Evolutionary conservation across 2,329 filamentous ascomycete species (phyloP), one percentile per base, ranked within the genome.

Genomic region (Colletotrichum sansevieriae): DNA sequence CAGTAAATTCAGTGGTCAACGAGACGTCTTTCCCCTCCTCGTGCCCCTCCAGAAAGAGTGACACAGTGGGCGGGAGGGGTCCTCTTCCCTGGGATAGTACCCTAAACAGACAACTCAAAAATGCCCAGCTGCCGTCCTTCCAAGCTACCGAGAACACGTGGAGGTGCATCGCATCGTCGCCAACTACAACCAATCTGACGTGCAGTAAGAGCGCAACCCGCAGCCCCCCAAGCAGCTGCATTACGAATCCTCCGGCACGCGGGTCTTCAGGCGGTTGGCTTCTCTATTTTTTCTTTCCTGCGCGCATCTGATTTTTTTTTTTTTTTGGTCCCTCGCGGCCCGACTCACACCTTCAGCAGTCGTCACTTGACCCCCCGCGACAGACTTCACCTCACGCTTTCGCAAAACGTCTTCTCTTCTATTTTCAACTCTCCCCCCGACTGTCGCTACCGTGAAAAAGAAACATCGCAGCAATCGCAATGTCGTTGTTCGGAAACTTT

Each of bases 401-500:
- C 52, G 43, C 29, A 20, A 44, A 13, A 59, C 35, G 20, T 18
- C 54, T 11, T 29, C 18, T 35, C 10, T 11, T 10, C 9, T 22
- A 3, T 22, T 43, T 20, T 15, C 18, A 37, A 54, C n/a, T 44
- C 29, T 11, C 8, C 15, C 29, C 11, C 8, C 15, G 15, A 54
- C 65, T 65, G 66, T 69, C 63, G 20, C 41, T 69, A 66, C 63
- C 55, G 62, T 11, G 13, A 35, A 55, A 9, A 43, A 10, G 29
- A 4, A 37, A 7, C 25, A 44, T 0, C 13, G 25, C 5, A 11
- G 13, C 15, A 11, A 18, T 9, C 10, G 35, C 3, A 22, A 70
- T 70, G 67, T 70, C 67, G n/a, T 41, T 70, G 8, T 59, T 70
- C 33, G 58, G 54, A 37, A 68, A 68, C 64, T 76, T 81, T 63